A percentile compares a stretch with the other conserved stretches of the same genome.
These are phyloP conservation scores for Cochlearia excelsa DNA, from an alignment of 345 rosid species.

Conservation along the genomic window DNA sequence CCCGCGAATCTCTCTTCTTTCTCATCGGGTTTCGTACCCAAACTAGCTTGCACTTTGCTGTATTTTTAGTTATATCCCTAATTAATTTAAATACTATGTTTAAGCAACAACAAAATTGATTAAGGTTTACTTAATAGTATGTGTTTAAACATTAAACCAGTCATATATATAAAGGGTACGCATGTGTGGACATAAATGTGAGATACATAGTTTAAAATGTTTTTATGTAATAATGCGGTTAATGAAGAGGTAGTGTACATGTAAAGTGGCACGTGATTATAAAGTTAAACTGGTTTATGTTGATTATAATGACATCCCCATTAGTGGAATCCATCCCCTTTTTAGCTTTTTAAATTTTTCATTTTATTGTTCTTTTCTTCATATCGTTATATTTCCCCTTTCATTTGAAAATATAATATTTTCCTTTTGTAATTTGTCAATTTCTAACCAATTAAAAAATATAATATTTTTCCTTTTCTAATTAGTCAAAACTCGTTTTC, in stretches of 20 bases:
- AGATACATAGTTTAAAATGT: neutral
- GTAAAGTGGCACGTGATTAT: conserved; percentile 37
- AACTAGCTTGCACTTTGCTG: conserved; percentile 44
- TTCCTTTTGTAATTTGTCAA: conserved; percentile 10
- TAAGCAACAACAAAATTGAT: too few species aligned
- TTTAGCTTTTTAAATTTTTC: neutral
- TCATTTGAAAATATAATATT: too few species aligned
- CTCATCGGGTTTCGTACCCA: conserved; percentile 37
- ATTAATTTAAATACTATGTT: neutral
- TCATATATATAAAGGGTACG: neutral
- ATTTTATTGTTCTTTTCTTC: conserved; percentile 12
- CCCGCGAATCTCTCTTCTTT: conserved; percentile 78
- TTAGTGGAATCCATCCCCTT: conserved; percentile 31
- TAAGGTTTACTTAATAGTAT: too few species aligned
- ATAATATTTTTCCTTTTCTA: neutral
- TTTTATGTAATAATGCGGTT: conserved; percentile 28
- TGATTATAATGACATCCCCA: conserved; percentile 24
- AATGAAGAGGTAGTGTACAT: conserved; percentile 31
- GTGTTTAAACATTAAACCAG: neutral
- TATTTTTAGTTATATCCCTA: conserved; percentile 13
- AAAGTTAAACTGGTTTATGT: conserved; percentile 27
- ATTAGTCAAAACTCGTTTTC: too few species aligned
- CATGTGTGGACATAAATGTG: conserved; percentile 13
- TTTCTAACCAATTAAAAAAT: conserved; percentile 21
- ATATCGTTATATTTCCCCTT: conserved; percentile 4